Evolutionary conservation across 306 rosid species (phyloP).

Genomic region (Cucurbita ficifolia): DNA sequence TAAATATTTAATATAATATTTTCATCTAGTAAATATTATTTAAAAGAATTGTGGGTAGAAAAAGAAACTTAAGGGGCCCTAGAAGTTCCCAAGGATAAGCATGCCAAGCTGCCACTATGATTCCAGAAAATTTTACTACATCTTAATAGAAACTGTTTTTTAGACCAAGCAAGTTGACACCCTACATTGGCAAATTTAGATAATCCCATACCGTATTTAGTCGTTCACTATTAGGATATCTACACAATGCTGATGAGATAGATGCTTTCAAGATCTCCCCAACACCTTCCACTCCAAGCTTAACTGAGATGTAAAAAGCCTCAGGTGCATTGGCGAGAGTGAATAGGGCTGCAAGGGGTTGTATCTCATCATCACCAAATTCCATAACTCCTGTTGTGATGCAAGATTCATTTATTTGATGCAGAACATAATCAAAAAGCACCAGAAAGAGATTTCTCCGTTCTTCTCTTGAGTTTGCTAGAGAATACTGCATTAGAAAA

Average conservation of each 20-base stretch:
- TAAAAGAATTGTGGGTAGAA: neutral
- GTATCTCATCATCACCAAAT: constrained; percentile 77
- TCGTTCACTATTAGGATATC: constrained; percentile 75
- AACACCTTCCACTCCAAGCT: constrained; percentile 91
- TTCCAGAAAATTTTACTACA: neutral
- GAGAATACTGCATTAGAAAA: constrained; percentile 64
- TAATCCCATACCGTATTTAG: constrained; percentile 50
- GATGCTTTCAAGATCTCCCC: constrained; percentile 88
- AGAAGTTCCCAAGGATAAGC: neutral
- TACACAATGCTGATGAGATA: constrained; percentile 51
- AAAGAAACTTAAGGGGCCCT: neutral
- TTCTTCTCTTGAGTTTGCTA: constrained; percentile 76
- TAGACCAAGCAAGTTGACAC: neutral
- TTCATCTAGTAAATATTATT: neutral
- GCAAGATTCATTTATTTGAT: constrained; percentile 73
- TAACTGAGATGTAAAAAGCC: constrained; percentile 81
- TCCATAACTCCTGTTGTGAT: constrained; percentile 53
- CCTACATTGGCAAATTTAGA: neutral
- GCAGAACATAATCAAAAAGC: constrained; percentile 82
- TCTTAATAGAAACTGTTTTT: neutral
- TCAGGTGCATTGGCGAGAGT: constrained; percentile 81
- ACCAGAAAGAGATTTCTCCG: constrained; percentile 75
- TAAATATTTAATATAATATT: neutral
- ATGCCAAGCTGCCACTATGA: neutral
- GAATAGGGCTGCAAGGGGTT: constrained; percentile 79